Base-by-base conservation (phyloP, 148 eudicot genomes). In the Polygonum aviculare region DNA sequence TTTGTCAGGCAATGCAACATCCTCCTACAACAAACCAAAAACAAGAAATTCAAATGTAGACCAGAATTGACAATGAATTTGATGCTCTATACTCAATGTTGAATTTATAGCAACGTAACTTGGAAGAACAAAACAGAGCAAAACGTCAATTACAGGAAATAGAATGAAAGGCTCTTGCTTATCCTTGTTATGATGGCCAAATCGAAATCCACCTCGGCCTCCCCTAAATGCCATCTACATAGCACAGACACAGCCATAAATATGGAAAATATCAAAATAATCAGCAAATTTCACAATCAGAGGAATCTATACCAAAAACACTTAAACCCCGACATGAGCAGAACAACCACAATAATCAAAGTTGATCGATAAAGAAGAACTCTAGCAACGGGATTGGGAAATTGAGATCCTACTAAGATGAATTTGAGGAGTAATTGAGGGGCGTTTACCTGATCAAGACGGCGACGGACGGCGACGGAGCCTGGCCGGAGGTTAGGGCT, bases 1-100 rank as follows among this genome's bases (percentile, higher is more conserved):
- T 48, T 19, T 44, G 75, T 72, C 75, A 10, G 75, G 75, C 54
- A 72, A 45, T 72, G 50, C 75, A 44, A 72, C 38, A 72, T 26
- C 52, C 36, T 19, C 50, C 75, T 41, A 44, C 33, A 33, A 9
- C 44, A 45, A 70, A 39, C 73, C 15, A 16, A 39, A 15, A 31
- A 44, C 7, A 14, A 12, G 21, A 45, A 19, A 33, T 4, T 19
- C 31, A 26, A 26, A 44, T 10, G 54, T 19, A 38, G 45, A 5
- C 15, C 52, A 41, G 50, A 38, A 70, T 72, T 71, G 50, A 40
- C 12, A 11, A 71, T 41, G 31, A 26, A 40, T 11, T 26, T 72
- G 6, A 21, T 72, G 35, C n/a, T 72, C 35, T 72, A 26, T 63
- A 33, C 21, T 72, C 6, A 72, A 19, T 19, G 16, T 16, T 72